A percentile compares a stretch with the other conserved stretches of the same genome.
Conservation (phyloP, 2,329 filamentous ascomycete genomes). For the Pyricularia pennisetigena region DNA sequence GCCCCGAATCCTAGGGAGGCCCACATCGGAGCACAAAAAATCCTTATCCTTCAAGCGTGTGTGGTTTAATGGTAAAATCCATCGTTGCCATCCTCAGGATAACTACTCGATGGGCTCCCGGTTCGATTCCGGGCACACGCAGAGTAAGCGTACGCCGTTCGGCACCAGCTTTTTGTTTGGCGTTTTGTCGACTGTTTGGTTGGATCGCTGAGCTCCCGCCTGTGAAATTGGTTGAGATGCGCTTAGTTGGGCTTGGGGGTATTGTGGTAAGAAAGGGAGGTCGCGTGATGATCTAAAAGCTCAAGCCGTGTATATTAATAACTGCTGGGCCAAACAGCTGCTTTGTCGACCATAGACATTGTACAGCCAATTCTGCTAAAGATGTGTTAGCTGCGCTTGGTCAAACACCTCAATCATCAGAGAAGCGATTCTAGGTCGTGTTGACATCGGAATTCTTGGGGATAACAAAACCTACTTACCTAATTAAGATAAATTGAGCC, state of each 20-base stretch:
- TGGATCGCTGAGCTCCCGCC: not conserved
- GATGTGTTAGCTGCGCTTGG: not conserved
- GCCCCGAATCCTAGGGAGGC: not conserved
- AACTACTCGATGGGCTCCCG: constrained; percentile 25
- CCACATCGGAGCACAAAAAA: not conserved
- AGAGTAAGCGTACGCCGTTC: not conserved
- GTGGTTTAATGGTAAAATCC: constrained; percentile 7
- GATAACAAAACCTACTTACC: not conserved
- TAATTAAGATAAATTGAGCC: not conserved
- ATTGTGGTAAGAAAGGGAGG: not conserved
- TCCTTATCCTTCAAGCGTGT: not conserved
- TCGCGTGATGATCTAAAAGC: not conserved
- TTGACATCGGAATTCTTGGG: too few species aligned
- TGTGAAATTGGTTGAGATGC: not conserved
- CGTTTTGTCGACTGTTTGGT: not conserved
- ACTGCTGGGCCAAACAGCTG: not conserved
- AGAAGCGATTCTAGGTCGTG: too few species aligned
- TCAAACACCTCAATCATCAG: too few species aligned
- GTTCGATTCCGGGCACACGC: constrained; percentile 6
- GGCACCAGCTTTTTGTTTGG: not conserved
- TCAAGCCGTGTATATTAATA: not conserved
- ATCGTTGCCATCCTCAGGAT: constrained; percentile 3
- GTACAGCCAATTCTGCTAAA: not conserved
- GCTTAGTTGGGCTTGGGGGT: not conserved
- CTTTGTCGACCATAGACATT: not conserved